Evolutionary conservation across 1,284 basidiomycete species (phyloP).

Genomic region (Coniophora puteana): DNA sequence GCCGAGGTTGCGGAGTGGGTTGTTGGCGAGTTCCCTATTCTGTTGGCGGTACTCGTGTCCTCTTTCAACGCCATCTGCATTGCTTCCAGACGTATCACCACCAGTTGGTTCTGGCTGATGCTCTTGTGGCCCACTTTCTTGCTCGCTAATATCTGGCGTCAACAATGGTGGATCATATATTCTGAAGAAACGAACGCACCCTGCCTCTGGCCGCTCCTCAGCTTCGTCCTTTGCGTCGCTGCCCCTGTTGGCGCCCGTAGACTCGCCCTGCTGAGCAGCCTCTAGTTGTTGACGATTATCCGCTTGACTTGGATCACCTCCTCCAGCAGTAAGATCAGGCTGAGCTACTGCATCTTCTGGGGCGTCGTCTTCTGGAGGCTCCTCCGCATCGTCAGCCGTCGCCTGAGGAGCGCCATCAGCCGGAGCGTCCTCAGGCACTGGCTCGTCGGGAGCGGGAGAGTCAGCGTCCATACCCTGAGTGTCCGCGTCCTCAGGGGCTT

Average conservation of each 20-base stretch:
- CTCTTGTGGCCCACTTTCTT: no score
- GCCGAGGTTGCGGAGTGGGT: constrained; percentile 80
- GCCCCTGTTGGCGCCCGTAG: constrained; percentile 14
- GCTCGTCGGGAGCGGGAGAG: no score
- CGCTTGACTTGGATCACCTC: constrained; percentile 22
- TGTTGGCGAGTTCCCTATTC: constrained; percentile 36
- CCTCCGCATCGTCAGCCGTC: constrained; percentile 26
- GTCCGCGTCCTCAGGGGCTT: constrained; percentile 29
- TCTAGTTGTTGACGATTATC: constrained; percentile 17
- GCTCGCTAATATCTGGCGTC: no score
- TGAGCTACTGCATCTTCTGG: constrained; percentile 34
- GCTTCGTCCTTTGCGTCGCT: constrained; percentile 22
- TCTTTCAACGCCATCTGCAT: constrained; percentile 40
- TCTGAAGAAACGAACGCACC: constrained; percentile 23
- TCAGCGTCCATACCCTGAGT: constrained; percentile 39
- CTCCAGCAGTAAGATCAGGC: constrained; percentile 36
- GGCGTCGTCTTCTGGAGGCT: constrained; percentile 24
- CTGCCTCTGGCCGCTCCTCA: constrained; percentile 25
- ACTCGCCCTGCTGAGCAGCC: constrained; percentile 17
- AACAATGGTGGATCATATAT: no score
- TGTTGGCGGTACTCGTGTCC: constrained; percentile 40
- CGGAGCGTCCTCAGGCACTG: constrained; percentile 26
- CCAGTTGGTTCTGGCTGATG: no score
- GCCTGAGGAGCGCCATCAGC: no score
- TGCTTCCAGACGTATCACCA: no score